phyloP scores from a whole-genome alignment of 2,329 filamentous ascomycete species.

The Fusarium sp. region DNA sequence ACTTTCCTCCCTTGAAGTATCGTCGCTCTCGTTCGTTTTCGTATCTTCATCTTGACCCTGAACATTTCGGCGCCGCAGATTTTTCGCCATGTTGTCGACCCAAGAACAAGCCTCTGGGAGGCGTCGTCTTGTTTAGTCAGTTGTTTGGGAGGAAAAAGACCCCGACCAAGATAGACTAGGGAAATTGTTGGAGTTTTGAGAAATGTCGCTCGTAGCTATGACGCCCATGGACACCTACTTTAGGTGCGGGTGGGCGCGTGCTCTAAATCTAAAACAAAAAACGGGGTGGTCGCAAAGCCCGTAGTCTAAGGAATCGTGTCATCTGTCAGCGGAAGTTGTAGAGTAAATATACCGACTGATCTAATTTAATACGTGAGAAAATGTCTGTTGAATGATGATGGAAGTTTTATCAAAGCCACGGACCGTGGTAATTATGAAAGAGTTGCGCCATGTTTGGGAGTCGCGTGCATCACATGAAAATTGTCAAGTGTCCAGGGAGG shows the following conservation, averaged over 20 bases:
- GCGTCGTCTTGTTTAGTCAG: conserved; percentile 22
- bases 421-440: not conserved
- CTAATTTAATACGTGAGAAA: not conserved
- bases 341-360: not conserved
- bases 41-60: conserved; percentile 30
- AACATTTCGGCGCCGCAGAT: conserved; percentile 47
- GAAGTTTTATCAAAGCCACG: not conserved
- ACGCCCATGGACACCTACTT: conserved; percentile 24
- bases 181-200: conserved; percentile 3
- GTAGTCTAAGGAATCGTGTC: conserved; percentile 11
- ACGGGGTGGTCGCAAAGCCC: conserved; percentile 27
- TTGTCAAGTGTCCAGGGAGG: not conserved
- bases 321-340: conserved; percentile 9
- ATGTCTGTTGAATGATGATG: not conserved
- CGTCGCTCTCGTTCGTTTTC: conserved; percentile 33
- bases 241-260: conserved; percentile 20
- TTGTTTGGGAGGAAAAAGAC: not conserved
- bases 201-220: conserved; percentile 33
- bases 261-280: conserved; percentile 34
- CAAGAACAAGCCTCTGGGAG: conserved; percentile 31
- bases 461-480: conserved; percentile 29
- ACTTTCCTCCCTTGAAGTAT: conserved; percentile 42
- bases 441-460: conserved; percentile 5
- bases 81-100: conserved; percentile 45
- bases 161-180: not conserved